phyloP scores from a whole-genome alignment of 768 basidiomycete species.

The Agrocybe praecox region DNA sequence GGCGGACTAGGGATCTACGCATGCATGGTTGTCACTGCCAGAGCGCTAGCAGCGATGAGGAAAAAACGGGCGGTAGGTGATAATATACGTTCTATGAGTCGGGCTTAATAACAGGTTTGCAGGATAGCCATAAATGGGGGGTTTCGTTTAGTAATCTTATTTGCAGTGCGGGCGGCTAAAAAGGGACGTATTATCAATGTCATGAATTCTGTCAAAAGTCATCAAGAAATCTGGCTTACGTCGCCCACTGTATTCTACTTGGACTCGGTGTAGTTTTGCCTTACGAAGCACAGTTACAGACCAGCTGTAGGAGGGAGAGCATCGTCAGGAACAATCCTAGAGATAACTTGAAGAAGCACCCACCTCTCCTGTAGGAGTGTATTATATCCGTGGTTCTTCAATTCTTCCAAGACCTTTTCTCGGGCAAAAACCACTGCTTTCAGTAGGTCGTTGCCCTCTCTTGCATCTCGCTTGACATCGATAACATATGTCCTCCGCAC shows the following conservation, averaged over 20 bases:
- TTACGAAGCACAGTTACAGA: conserved; percentile 63
- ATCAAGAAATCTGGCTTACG: conserved; percentile 36
- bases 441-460: conserved; percentile 46
- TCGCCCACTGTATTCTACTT: conserved; percentile 70
- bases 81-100: too few relatives aligned
- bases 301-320: conserved; percentile 52
- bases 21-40: not conserved
- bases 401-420: conserved; percentile 61
- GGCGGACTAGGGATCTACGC: not conserved
- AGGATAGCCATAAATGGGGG: conserved; percentile 75
- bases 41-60: too few relatives aligned
- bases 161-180: conserved; percentile 55
- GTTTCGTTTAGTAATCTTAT: conserved; percentile 44
- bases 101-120: conserved; percentile 32
- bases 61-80: too few relatives aligned
- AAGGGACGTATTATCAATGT: conserved; percentile 7
- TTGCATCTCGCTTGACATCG: conserved; percentile 47
- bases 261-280: conserved; percentile 63
- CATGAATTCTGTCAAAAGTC: conserved; percentile 7
- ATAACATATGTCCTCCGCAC: conserved; percentile 66
- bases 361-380: conserved; percentile 70
- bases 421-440: conserved; percentile 64
- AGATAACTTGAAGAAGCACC: conserved; percentile 6
- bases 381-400: conserved; percentile 60
- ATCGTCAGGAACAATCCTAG: conserved; percentile 1